These are phyloP conservation scores for Verticillium dahliae DNA, from an alignment of 2,329 filamentous ascomycete genomes.

Conservation along the genomic window DNA sequence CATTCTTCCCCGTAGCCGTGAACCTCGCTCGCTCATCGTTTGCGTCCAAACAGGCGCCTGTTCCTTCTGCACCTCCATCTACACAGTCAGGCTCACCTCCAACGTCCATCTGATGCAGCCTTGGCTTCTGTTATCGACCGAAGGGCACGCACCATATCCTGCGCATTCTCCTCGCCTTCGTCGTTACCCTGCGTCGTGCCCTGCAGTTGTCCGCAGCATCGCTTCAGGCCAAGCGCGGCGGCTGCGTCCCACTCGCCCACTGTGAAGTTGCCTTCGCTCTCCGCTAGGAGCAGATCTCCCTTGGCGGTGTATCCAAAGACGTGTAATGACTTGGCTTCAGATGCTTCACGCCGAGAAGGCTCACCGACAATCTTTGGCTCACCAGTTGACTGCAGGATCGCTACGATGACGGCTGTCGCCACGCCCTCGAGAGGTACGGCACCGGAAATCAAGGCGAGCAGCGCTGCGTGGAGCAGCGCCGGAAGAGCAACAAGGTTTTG, in stretches of 20 bases:
- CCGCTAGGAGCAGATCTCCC: slow-evolving; percentile 66
- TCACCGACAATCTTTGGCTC: slow-evolving; percentile 42
- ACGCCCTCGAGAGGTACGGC: slow-evolving; percentile 74
- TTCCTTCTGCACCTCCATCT: background rate
- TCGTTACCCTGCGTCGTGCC: background rate
- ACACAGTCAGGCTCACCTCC: background rate
- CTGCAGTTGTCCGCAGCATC: background rate
- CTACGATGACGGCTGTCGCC: slow-evolving; percentile 58
- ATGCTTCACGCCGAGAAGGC: slow-evolving; percentile 57
- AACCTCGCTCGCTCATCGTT: background rate
- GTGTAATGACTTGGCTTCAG: slow-evolving; percentile 64
- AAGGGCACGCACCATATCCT: background rate
- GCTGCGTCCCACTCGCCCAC: slow-evolving; percentile 69
- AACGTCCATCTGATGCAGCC: background rate
- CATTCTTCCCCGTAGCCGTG: background rate
- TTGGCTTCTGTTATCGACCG: slow-evolving; percentile 2
- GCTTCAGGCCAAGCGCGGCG: background rate
- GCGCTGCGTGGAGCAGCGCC: slow-evolving; percentile 71
- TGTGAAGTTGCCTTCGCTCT: slow-evolving; percentile 77
- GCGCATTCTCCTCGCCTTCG: background rate
- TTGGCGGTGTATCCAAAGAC: slow-evolving; percentile 76
- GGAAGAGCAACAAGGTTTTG: slow-evolving; percentile 77
- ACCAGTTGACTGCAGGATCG: slow-evolving; percentile 39
- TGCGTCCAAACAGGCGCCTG: background rate
- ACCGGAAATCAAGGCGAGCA: slow-evolving; percentile 74